Percentiles rank a stretch among this genome's conserved stretches.
These are phyloP conservation scores for Fomitopsis pinicola DNA, from an alignment of 1,284 basidiomycete genomes.

Conservation along the genomic window DNA sequence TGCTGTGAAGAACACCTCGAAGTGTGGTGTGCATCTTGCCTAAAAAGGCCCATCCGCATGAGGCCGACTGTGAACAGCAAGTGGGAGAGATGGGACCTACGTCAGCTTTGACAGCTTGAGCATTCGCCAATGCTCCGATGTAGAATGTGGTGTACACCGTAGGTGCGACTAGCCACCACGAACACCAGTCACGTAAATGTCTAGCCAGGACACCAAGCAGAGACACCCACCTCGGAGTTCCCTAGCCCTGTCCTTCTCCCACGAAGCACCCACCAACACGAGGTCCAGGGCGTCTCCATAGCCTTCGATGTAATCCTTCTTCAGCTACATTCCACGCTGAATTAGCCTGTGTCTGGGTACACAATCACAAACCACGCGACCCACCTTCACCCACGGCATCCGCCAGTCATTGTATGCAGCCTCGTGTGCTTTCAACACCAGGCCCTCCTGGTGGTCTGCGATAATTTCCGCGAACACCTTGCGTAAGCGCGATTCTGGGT, in stretches of 20 bases:
- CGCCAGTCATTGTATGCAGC: slow-evolving; percentile 61
- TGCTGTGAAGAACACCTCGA: slow-evolving; percentile 67
- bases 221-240: slow-evolving; percentile 60
- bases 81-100: slow-evolving; percentile 28
- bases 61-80: neutral
- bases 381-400: slow-evolving; percentile 77
- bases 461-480: slow-evolving; percentile 48
- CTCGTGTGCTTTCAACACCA: slow-evolving; percentile 74
- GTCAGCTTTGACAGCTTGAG: slow-evolving; percentile 29
- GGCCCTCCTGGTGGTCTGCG: slow-evolving; percentile 53
- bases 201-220: neutral
- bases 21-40: slow-evolving; percentile 47
- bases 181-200: neutral
- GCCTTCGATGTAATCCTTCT: slow-evolving; percentile 81
- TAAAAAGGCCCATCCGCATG: slow-evolving; percentile 17
- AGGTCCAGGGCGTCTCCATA: slow-evolving; percentile 80
- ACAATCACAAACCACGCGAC: slow-evolving; percentile 14
- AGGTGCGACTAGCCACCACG: slow-evolving; percentile 52
- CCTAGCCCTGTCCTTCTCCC: slow-evolving; percentile 75
- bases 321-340: slow-evolving; percentile 30
- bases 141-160: slow-evolving; percentile 77
- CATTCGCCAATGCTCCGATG: slow-evolving; percentile 54
- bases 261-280: slow-evolving; percentile 69
- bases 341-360: neutral
- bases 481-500: slow-evolving; percentile 31